Conservation (phyloP, 176 grass and related monocot genomes). For the Oropetium thomaeum region DNA sequence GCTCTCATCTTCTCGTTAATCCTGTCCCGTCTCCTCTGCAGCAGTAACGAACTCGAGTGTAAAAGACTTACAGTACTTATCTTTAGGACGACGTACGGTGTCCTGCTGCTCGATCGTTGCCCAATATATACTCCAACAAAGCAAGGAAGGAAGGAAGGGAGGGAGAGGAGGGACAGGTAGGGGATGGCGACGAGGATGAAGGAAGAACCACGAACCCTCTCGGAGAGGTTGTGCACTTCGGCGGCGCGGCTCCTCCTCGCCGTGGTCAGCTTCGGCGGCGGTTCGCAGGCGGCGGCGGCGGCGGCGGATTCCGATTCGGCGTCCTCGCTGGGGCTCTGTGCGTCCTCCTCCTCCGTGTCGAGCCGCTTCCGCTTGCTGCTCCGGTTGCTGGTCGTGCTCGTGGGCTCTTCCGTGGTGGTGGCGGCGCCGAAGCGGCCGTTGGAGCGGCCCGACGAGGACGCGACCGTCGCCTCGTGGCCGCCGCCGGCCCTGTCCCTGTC, state of each 20-base stretch:
- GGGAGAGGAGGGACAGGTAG: no score
- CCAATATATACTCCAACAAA: background rate
- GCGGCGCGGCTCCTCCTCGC: conserved; percentile 73
- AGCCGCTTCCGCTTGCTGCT: conserved; percentile 72
- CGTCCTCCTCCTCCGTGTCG: conserved; percentile 73
- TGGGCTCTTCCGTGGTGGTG: conserved; percentile 41
- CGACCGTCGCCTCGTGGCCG: conserved; percentile 21
- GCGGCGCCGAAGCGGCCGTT: conserved; percentile 49
- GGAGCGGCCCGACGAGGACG: conserved; percentile 55
- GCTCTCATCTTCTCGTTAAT: conserved; percentile 99
- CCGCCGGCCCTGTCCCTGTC: no score
- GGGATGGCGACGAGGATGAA: no score
- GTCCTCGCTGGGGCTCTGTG: conserved; percentile 79
- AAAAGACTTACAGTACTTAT: background rate
- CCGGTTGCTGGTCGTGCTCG: conserved; percentile 61
- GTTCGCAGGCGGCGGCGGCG: conserved; percentile 38
- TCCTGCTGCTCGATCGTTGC: background rate
- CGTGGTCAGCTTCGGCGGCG: conserved; percentile 35
- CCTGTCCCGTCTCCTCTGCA: conserved; percentile 94
- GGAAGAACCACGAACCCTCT: conserved; percentile 52
- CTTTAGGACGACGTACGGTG: no score
- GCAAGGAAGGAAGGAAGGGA: no score
- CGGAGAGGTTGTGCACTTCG: conserved; percentile 95
- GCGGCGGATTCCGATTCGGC: conserved; percentile 57
- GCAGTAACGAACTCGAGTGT: background rate